A percentile compares a stretch with the other conserved stretches of the same genome.
phyloP scores from a whole-genome alignment of 2,329 filamentous ascomycete genomes.

The Xylaria sp. region DNA sequence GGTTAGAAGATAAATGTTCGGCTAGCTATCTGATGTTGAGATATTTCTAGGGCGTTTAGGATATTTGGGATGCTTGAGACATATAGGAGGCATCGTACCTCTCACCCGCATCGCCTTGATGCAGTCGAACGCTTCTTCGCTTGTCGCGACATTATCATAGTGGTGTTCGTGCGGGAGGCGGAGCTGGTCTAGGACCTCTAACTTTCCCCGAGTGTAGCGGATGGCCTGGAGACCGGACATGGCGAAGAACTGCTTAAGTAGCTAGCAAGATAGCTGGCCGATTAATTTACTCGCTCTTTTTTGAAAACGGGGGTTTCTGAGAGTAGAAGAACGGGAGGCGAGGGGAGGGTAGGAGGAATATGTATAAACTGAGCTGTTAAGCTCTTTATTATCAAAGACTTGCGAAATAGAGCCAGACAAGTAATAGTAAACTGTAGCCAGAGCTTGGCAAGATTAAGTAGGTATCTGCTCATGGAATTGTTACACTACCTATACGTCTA shows the following conservation, averaged over 20 bases:
- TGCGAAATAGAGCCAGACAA: too few relatives aligned
- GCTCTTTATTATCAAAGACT: too few relatives aligned
- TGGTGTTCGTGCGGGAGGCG: constrained; percentile 81
- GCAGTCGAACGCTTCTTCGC: constrained; percentile 82
- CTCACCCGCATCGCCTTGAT: constrained; percentile 84
- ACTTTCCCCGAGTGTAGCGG: constrained; percentile 76
- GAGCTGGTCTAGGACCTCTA: constrained; percentile 86
- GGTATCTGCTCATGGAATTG: not conserved
- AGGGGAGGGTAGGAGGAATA: not conserved
- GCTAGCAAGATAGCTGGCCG: not conserved
- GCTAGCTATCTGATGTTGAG: not conserved
- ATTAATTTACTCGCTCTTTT: too few relatives aligned
- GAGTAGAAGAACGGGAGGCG: too few relatives aligned
- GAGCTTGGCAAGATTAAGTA: not conserved
- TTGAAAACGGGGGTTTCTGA: not conserved
- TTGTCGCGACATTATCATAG: constrained; percentile 77
- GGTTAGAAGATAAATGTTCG: not conserved
- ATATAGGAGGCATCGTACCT: constrained; percentile 52
- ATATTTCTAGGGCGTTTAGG: too few relatives aligned
- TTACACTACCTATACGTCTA: not conserved
- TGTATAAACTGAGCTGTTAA: not conserved
- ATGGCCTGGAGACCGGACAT: constrained; percentile 79
- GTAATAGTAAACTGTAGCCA: too few relatives aligned
- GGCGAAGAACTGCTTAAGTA: not conserved
- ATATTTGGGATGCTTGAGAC: not conserved